Percentiles rank a stretch among this genome's conserved stretches.
Conservation (phyloP, 202 grass and related monocot species). For the Dendrocalamus latiflorus region DNA sequence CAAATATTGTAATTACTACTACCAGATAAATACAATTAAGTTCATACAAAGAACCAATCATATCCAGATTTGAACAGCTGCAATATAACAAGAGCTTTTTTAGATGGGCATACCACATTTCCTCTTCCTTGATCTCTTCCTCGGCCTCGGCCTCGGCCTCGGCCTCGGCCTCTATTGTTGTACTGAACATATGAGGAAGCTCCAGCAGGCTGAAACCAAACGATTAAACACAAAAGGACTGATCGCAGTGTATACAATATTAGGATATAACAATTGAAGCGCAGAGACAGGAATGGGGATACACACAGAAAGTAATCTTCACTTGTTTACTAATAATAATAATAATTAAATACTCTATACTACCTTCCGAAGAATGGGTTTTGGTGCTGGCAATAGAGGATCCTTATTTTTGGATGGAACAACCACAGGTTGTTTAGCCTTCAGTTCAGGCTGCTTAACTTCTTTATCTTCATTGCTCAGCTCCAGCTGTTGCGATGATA, state of each 20-base stretch:
- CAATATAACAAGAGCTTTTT: background rate
- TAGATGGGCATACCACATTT: conserved; percentile 38
- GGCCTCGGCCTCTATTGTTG: conserved; percentile 56
- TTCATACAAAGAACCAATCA: background rate
- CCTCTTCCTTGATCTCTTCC: conserved; percentile 67
- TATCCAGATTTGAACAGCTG: background rate
- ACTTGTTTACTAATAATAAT: background rate
- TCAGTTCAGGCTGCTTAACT: conserved; percentile 41
- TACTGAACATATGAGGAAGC: conserved; percentile 49
- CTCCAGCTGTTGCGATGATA: conserved; percentile 20
- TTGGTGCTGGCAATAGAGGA: conserved; percentile 68
- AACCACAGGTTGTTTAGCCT: conserved; percentile 43
- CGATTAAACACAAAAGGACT: background rate
- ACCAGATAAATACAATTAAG: background rate
- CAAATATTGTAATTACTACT: background rate
- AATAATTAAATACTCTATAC: background rate
- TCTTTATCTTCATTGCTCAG: conserved; percentile 32
- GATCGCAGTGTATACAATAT: background rate
- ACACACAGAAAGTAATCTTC: background rate
- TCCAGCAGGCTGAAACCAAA: conserved; percentile 54
- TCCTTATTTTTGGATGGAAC: conserved; percentile 43
- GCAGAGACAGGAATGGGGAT: background rate
- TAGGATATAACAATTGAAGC: background rate
- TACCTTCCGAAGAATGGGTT: conserved; percentile 66
- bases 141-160: conserved; percentile 31